Percentiles rank a stretch among this genome's conserved stretches.
Conservation (phyloP, 164 flowering plant genomes). For the Magnolia officinalis region DNA sequence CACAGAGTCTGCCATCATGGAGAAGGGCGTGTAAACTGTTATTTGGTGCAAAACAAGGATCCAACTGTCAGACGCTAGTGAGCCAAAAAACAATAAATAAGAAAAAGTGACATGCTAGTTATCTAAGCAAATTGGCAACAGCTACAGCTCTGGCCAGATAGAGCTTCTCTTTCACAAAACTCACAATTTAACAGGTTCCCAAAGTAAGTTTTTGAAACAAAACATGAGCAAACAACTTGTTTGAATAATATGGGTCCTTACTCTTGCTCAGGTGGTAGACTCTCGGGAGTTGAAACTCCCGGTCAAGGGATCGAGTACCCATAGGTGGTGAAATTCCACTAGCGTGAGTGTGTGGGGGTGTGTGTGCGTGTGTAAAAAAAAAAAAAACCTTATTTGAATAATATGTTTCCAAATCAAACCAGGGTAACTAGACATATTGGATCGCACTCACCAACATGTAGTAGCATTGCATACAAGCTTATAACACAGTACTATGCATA, state of each 20-base stretch:
- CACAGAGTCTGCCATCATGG: too few relatives aligned
- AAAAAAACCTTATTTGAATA: not conserved
- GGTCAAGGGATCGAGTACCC: too few relatives aligned
- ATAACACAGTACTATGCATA: not conserved
- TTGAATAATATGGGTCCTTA: too few relatives aligned
- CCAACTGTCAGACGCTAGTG: too few relatives aligned
- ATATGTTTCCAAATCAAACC: not conserved
- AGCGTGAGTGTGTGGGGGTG: too few relatives aligned
- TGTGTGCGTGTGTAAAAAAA: too few relatives aligned
- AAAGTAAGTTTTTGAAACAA: not conserved
- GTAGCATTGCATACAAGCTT: not conserved
- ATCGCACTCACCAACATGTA: not conserved
- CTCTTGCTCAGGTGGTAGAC: too few relatives aligned
- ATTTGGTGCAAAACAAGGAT: too few relatives aligned
- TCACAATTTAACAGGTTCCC: not conserved
- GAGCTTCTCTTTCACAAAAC: not conserved
- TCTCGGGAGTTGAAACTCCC: too few relatives aligned
- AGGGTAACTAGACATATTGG: not conserved
- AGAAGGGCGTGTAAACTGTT: too few relatives aligned
- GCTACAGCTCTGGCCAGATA: not conserved
- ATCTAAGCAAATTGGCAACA: not conserved
- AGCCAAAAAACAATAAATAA: too few relatives aligned
- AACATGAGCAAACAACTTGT: not conserved
- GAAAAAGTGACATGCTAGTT: not conserved
- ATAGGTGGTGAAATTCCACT: too few relatives aligned